Conservation (phyloP, 2,329 filamentous ascomycete genomes). For the Ciborinia camelliae region DNA sequence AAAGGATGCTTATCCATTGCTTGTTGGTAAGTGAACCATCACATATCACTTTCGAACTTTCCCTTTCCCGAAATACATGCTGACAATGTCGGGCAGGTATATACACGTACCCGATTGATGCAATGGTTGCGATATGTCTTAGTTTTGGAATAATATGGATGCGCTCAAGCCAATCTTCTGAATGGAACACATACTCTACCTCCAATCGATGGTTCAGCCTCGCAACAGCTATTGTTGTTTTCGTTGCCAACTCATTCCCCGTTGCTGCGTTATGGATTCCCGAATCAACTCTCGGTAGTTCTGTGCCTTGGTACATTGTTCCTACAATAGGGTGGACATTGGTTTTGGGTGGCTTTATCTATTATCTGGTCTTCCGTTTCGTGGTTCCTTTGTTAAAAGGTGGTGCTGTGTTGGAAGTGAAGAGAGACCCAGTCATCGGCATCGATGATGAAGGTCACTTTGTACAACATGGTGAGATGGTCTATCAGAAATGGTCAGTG, state of each 20-base stretch:
- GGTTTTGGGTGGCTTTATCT: not conserved
- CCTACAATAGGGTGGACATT: constrained; percentile 19
- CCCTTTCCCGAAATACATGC: constrained; percentile 21
- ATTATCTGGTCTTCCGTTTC: constrained; percentile 5
- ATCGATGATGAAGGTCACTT: constrained; percentile 4
- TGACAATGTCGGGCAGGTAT: constrained; percentile 35
- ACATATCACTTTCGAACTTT: not conserved
- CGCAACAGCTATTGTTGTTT: constrained; percentile 12
- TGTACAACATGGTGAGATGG: constrained; percentile 11
- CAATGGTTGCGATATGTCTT: constrained; percentile 34
- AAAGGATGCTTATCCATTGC: constrained; percentile 17
- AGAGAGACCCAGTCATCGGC: not conserved
- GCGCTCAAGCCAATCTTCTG: not conserved
- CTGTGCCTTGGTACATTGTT: constrained; percentile 15
- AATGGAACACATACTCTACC: constrained; percentile 8
- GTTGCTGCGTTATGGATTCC: constrained; percentile 13
- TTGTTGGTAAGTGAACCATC: constrained; percentile 5
- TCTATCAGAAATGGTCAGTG: constrained; percentile 17
- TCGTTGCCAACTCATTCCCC: constrained; percentile 8
- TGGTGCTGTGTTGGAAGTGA: constrained; percentile 5
- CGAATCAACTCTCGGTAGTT: not conserved
- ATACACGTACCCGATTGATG: constrained; percentile 43
- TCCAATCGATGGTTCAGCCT: constrained; percentile 17
- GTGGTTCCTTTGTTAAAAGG: not conserved
- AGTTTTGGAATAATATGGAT: constrained; percentile 13